Conservation (phyloP, 768 basidiomycete species). For the Gymnopilus junonius region DNA sequence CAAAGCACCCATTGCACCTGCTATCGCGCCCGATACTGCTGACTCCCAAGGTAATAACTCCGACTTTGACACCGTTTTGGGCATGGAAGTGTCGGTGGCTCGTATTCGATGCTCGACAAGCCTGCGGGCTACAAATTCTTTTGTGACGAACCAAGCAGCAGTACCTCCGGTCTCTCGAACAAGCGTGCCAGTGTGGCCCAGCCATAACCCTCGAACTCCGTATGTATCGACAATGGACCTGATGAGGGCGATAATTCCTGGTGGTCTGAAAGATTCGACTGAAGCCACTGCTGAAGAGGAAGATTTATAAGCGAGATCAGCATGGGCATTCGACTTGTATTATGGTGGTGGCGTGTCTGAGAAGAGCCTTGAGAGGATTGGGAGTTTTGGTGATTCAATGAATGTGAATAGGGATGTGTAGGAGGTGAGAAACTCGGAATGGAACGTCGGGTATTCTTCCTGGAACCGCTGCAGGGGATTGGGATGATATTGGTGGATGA, state of each 20-base stretch:
- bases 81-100: conserved; percentile 13
- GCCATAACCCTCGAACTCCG: conserved; percentile 91
- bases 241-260: conserved; percentile 78
- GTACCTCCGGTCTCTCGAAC: conserved; percentile 93
- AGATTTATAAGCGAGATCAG: conserved; percentile 17
- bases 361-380: conserved; percentile 2
- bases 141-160: conserved; percentile 89
- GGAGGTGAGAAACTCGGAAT: conserved; percentile 13
- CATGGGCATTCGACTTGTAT: conserved; percentile 8
- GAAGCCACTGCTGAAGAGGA: conserved; percentile 21
- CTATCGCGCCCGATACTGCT: conserved; percentile 83
- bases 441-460: conserved; percentile 31
- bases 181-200: conserved; percentile 92
- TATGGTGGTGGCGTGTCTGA: neutral
- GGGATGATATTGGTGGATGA: conserved; percentile 15
- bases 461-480: conserved; percentile 17
- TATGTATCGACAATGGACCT: conserved; percentile 61
- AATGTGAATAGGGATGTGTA: neutral
- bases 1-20: conserved; percentile 85
- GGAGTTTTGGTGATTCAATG: neutral
- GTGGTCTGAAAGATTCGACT: conserved; percentile 40
- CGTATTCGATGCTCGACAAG: conserved; percentile 58
- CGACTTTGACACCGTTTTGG: conserved; percentile 15
- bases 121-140: conserved; percentile 71
- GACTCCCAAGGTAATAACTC: conserved; percentile 78